Conservation (phyloP, 2,329 filamentous ascomycete genomes). For the Mariannaea sp. region DNA sequence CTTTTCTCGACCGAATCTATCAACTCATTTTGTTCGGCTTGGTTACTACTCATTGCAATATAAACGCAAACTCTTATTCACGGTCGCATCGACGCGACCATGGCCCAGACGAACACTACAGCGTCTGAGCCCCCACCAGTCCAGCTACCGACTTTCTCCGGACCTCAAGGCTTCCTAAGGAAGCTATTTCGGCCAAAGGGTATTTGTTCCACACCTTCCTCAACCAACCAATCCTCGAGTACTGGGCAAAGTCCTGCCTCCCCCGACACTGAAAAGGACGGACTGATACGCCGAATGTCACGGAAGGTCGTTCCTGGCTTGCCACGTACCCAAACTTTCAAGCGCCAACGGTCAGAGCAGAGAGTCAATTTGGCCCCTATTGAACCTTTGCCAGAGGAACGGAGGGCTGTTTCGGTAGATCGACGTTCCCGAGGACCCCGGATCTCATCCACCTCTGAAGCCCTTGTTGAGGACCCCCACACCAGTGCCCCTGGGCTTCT, state of each 20-base stretch:
- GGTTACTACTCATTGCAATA: neutral
- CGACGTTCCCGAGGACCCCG: slow-evolving; percentile 49
- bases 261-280: slow-evolving; percentile 41
- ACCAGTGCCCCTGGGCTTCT: slow-evolving; percentile 56
- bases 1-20: slow-evolving; percentile 13
- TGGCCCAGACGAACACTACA: slow-evolving; percentile 41
- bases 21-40: neutral
- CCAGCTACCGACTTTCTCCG: slow-evolving; percentile 32
- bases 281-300: slow-evolving; percentile 50
- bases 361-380: slow-evolving; percentile 73
- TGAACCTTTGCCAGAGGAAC: slow-evolving; percentile 66
- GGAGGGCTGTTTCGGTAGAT: slow-evolving; percentile 72
- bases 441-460: slow-evolving; percentile 29
- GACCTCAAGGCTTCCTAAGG: slow-evolving; percentile 36
- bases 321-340: slow-evolving; percentile 78
- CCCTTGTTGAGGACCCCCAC: slow-evolving; percentile 45
- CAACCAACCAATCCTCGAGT: slow-evolving; percentile 22
- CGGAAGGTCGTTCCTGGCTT: slow-evolving; percentile 77
- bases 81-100: slow-evolving; percentile 34
- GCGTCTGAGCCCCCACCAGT: slow-evolving; percentile 38
- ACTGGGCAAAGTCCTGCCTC: slow-evolving; percentile 42
- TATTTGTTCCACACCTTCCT: slow-evolving; percentile 20
- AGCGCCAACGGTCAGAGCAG: slow-evolving; percentile 80
- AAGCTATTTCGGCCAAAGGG: slow-evolving; percentile 37
- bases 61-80: neutral